Percentiles rank a stretch among this genome's conserved stretches.
Conservation (phyloP, 1,139 yeast species). For the Hemisphaericaspora subhashii region DNA sequence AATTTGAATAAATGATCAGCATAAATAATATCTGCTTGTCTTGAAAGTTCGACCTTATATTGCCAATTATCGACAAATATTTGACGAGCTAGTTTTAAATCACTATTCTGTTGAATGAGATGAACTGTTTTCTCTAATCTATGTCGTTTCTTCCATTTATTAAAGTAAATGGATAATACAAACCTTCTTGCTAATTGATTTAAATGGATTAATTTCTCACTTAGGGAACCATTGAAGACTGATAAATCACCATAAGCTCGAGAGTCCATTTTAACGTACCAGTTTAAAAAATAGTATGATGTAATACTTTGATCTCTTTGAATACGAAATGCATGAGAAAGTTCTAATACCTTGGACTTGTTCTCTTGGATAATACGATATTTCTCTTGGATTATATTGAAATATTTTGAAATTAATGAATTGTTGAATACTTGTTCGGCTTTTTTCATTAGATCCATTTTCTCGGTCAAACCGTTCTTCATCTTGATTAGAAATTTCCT, state of each 20-base stretch:
- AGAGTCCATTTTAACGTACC: slow-evolving; percentile 8
- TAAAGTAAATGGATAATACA: slow-evolving; percentile 15
- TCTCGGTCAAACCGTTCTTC: too few species aligned
- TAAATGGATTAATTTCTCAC: slow-evolving; percentile 16
- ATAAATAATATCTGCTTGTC: slow-evolving; percentile 5
- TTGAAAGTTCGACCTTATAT: slow-evolving; percentile 12
- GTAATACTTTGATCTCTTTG: not conserved
- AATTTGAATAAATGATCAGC: not conserved
- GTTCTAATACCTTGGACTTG: not conserved
- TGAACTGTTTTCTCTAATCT: slow-evolving; percentile 8
- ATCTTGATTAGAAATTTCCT: too few species aligned
- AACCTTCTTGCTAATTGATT: slow-evolving; percentile 12
- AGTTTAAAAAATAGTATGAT: slow-evolving; percentile 1
- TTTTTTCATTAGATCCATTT: too few species aligned
- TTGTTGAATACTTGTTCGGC: too few species aligned
- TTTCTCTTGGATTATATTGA: too few species aligned
- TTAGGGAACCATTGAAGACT: slow-evolving; percentile 2
- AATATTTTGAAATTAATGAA: too few species aligned
- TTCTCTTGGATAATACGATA: not conserved
- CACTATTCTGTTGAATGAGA: slow-evolving; percentile 11
- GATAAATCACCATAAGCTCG: not conserved
- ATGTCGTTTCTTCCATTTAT: slow-evolving; percentile 16
- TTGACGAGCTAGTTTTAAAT: slow-evolving; percentile 11
- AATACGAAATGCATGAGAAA: not conserved
- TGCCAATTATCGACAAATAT: slow-evolving; percentile 20